Evolutionary conservation across 169 alveolate species (phyloP).

Genomic region (Amoebophrya sp.): DNA sequence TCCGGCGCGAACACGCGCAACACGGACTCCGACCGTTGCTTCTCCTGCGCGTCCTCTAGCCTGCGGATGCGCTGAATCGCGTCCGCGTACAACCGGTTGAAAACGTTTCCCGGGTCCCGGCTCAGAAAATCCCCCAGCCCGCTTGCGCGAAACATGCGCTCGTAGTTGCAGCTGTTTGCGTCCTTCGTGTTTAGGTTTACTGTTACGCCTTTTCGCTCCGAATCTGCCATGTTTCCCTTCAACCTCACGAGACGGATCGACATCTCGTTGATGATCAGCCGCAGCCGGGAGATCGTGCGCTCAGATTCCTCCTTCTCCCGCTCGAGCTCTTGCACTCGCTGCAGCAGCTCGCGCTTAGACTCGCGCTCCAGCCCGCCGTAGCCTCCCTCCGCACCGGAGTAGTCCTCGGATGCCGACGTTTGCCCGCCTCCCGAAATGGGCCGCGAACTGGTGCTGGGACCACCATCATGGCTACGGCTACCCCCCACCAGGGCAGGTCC

Average conservation of each 20-base stretch:
- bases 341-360: too few relatives aligned
- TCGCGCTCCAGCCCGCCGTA: too few relatives aligned
- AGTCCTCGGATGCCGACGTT: too few relatives aligned
- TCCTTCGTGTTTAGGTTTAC: background rate
- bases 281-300: background rate
- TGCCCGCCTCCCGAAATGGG: too few relatives aligned
- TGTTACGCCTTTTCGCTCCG: background rate
- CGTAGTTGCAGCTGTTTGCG: background rate
- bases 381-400: too few relatives aligned
- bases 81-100: background rate
- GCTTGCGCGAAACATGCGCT: background rate
- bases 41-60: background rate
- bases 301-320: background rate
- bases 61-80: background rate
- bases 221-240: background rate
- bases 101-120: background rate
- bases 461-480: too few relatives aligned
- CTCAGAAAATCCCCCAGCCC: background rate
- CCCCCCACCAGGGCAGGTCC: too few relatives aligned
- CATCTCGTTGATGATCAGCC: conserved; percentile 1
- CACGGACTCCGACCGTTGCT: background rate
- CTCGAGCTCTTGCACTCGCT: background rate
- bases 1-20: background rate
- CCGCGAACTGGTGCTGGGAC: too few relatives aligned
- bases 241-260: background rate